These are phyloP conservation scores for Litchi chinensis DNA, from an alignment of 345 rosid species.

Conservation along the genomic window DNA sequence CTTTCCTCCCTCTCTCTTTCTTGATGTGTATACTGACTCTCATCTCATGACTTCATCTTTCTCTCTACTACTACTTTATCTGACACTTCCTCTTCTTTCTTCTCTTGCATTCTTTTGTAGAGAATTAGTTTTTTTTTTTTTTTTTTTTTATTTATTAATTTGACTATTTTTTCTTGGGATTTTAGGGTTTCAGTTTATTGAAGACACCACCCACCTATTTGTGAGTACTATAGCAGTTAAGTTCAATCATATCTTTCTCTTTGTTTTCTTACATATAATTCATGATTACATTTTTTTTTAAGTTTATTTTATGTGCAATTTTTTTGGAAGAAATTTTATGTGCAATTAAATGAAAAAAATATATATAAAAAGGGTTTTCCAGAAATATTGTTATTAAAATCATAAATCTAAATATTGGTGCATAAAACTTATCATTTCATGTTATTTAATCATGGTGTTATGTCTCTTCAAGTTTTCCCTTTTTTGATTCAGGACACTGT, in stretches of 20 bases:
- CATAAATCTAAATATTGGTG: not conserved
- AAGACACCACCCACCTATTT: not conserved
- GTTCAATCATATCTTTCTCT: not conserved
- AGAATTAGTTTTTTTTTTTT: slow-evolving; percentile 20
- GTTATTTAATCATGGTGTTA: not conserved
- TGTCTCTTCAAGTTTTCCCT: not conserved
- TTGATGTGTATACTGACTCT: not conserved
- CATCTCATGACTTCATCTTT: not conserved
- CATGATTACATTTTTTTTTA: not conserved
- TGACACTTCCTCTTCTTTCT: too few species aligned
- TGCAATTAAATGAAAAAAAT: not conserved
- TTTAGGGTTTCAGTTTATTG: slow-evolving; percentile 25
- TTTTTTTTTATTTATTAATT: not conserved
- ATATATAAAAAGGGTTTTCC: not conserved
- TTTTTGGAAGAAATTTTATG: too few species aligned
- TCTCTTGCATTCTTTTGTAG: not conserved
- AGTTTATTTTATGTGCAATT: not conserved
- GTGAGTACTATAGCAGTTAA: slow-evolving; percentile 9
- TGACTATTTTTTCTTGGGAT: not conserved
- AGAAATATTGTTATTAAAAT: not conserved
- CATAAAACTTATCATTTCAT: slow-evolving; percentile 10
- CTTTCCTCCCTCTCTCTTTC: slow-evolving; percentile 14
- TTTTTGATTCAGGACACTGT: not conserved
- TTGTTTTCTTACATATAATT: not conserved
- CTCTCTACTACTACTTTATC: not conserved